Evolutionary conservation across 345 rosid genomes (phyloP).

Genomic region (Linum tenue): DNA sequence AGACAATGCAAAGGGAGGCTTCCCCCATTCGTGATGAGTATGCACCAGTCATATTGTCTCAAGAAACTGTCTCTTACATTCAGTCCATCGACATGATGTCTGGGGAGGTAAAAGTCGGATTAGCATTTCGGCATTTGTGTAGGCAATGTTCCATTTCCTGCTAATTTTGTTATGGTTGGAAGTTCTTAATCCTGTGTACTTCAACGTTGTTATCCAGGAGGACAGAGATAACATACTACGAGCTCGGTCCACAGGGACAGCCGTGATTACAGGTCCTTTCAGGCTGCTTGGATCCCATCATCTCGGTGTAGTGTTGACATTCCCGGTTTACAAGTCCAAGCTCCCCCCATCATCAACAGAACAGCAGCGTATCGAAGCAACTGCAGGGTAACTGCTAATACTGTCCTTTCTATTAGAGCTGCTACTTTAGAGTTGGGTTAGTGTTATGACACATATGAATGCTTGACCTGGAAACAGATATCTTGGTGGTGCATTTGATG

Average conservation of each 20-base stretch:
- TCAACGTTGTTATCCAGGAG: slow-evolving; percentile 42
- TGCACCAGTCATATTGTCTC: slow-evolving; percentile 92
- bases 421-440: neutral
- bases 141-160: neutral
- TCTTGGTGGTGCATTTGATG: slow-evolving; percentile 98
- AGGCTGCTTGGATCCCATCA: slow-evolving; percentile 84
- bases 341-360: slow-evolving; percentile 57
- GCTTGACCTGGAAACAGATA: slow-evolving; percentile 42
- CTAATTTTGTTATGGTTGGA: slow-evolving; percentile 1
- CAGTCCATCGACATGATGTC: slow-evolving; percentile 99
- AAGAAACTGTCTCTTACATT: slow-evolving; percentile 81
- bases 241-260: slow-evolving; percentile 87
- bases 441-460: neutral
- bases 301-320: slow-evolving; percentile 96
- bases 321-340: slow-evolving; percentile 86
- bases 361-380: slow-evolving; percentile 65
- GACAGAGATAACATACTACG: slow-evolving; percentile 85
- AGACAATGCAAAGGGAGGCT: slow-evolving; percentile 80
- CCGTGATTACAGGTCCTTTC: slow-evolving; percentile 90
- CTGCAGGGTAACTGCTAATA: slow-evolving; percentile 59
- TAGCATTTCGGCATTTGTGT: neutral
- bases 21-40: slow-evolving; percentile 89
- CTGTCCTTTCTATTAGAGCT: slow-evolving; percentile 5
- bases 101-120: slow-evolving; percentile 57
- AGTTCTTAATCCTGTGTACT: slow-evolving; percentile 9